phyloP scores from a whole-genome alignment of 163 green algal genomes.

The Chlorella variabilis region DNA sequence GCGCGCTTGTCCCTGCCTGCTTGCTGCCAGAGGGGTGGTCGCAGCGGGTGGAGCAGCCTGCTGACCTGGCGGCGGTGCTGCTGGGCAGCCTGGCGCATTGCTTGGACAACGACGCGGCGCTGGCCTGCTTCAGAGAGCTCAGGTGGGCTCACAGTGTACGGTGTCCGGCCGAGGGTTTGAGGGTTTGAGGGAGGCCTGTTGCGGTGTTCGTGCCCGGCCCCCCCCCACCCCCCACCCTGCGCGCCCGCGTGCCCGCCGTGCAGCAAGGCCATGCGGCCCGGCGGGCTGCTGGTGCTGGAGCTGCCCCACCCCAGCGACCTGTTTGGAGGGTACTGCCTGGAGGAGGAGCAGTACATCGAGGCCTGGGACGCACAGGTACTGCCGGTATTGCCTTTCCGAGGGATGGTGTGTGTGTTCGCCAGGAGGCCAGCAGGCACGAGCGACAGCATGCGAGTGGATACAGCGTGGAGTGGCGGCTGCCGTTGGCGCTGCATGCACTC shows the following conservation, averaged over 20 bases:
- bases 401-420: too few species aligned
- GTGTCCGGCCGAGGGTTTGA: too few species aligned
- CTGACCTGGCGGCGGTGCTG: slow-evolving; percentile 37
- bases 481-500: too few species aligned
- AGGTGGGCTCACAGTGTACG: background rate
- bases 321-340: slow-evolving; percentile 37
- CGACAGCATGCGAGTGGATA: too few species aligned
- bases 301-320: slow-evolving; percentile 40
- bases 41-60: background rate
- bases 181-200: too few species aligned
- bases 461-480: too few species aligned
- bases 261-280: slow-evolving; percentile 19
- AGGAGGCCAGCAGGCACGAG: too few species aligned
- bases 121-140: slow-evolving; percentile 40
- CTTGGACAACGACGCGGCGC: slow-evolving; percentile 37
- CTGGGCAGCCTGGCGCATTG: slow-evolving; percentile 49
- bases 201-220: too few species aligned
- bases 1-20: background rate
- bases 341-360: slow-evolving; percentile 38
- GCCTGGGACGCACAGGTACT: slow-evolving; percentile 27
- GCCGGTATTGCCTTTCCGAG: too few species aligned
- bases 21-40: slow-evolving; percentile 13
- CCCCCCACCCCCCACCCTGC: too few species aligned
- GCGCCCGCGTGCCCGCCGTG: too few species aligned
- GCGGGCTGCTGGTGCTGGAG: slow-evolving; percentile 48